phyloP scores from a whole-genome alignment of 805 yeast species.

The Metschnikowia colocasiae region DNA sequence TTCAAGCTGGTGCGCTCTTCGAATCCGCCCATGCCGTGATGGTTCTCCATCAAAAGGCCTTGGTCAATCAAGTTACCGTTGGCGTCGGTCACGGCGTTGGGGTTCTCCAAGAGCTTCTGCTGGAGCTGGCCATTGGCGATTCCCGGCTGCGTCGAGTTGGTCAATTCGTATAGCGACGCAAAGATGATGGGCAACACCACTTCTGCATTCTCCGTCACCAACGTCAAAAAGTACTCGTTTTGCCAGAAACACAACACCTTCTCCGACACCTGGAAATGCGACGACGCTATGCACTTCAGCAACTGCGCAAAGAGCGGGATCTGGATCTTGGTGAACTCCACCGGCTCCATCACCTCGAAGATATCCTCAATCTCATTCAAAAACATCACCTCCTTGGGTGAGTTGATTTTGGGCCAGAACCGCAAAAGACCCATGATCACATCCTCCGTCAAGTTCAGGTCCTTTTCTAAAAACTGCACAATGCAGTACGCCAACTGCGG shows the following conservation, averaged over 20 bases:
- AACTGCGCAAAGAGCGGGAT: conserved; percentile 92
- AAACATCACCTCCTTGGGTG: conserved; percentile 95
- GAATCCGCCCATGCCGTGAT: conserved; percentile 13
- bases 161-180: conserved; percentile 82
- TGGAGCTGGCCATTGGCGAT: conserved; percentile 38
- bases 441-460: conserved; percentile 86
- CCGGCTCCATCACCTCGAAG: conserved; percentile 92
- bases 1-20: not conserved
- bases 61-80: conserved; percentile 41
- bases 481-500: conserved; percentile 97
- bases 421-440: conserved; percentile 91
- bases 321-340: conserved; percentile 86
- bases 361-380: conserved; percentile 95
- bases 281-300: conserved; percentile 87
- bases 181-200: conserved; percentile 89
- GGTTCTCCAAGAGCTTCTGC: conserved; percentile 36
- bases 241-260: conserved; percentile 92
- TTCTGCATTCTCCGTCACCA: conserved; percentile 90
- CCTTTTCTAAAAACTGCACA: conserved; percentile 94
- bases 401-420: conserved; percentile 95
- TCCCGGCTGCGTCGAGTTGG: conserved; percentile 48
- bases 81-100: conserved; percentile 38
- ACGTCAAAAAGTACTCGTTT: conserved; percentile 85
- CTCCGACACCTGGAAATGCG: conserved; percentile 97
- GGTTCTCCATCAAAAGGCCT: conserved; percentile 28